These are phyloP conservation scores for Phytophthora fragariae DNA, from an alignment of 352 stramenopile species.

Conservation along the genomic window DNA sequence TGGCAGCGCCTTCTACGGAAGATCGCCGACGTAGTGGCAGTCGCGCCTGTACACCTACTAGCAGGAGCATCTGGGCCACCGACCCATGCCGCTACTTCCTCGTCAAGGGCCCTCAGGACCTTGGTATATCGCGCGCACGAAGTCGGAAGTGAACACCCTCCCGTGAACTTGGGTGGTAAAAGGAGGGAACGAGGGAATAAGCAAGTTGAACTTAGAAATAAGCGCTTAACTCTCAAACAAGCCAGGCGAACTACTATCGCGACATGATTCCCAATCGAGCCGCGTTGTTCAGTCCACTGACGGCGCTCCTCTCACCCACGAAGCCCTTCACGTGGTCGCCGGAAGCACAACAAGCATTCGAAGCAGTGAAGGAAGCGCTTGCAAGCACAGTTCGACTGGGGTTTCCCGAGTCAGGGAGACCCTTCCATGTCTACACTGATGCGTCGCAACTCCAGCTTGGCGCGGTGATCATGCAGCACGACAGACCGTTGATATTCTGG, in stretches of 20 bases:
- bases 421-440: constrained; percentile 10
- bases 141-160: no score
- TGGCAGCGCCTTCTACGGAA: no score
- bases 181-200: no score
- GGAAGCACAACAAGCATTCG: not conserved
- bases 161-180: no score
- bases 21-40: no score
- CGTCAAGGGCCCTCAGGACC: no score
- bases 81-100: no score
- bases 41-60: no score
- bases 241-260: constrained; percentile 7
- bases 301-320: not conserved
- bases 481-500: not conserved
- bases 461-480: constrained; percentile 4
- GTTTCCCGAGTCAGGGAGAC: not conserved
- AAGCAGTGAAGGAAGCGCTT: constrained; percentile 5
- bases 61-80: no score
- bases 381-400: not conserved
- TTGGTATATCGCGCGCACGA: no score
- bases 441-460: constrained; percentile 1
- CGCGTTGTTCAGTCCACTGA: not conserved
- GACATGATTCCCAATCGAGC: constrained; percentile 7
- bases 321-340: not conserved
- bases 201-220: no score
- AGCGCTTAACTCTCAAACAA: no score